phyloP scores from a whole-genome alignment of 192 early-diverging fungal species.

The Backusella sp. region DNA sequence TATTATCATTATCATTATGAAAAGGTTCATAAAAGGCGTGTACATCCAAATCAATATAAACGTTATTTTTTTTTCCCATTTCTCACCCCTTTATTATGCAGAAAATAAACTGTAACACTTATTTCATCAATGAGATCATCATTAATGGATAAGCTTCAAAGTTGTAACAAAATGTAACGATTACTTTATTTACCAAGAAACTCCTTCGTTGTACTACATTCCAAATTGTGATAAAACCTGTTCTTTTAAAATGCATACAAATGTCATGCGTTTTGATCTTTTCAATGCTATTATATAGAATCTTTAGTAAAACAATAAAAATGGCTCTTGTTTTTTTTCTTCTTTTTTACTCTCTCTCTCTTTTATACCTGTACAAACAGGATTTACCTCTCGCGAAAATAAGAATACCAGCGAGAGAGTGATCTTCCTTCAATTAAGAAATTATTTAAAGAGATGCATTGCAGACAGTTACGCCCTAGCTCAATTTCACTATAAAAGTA shows the following conservation, averaged over 20 bases:
- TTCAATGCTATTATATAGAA: background rate
- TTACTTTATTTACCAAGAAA: background rate
- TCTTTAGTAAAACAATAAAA: background rate
- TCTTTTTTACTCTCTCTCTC: background rate
- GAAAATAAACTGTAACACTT: background rate
- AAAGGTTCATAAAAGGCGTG: no score
- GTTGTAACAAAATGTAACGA: background rate
- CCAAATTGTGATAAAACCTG: background rate
- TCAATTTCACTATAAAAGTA: background rate
- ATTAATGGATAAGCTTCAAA: background rate
- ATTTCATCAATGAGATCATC: background rate
- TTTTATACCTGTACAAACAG: background rate
- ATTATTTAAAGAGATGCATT: background rate
- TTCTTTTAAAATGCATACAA: slow-evolving; percentile 6
- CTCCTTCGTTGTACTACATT: background rate
- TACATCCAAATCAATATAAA: background rate
- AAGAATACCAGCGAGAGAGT: no score
- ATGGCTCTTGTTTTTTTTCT: background rate
- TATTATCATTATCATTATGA: no score
- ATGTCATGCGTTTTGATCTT: background rate
- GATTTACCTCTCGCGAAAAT: background rate
- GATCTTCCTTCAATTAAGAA: no score
- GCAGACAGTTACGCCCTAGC: background rate
- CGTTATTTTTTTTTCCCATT: background rate
- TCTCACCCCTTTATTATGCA: background rate